Percentiles rank a stretch among this genome's conserved stretches.
Evolutionary conservation across 352 stramenopile species (phyloP).

Genomic region (Phytophthora sansomeana): DNA sequence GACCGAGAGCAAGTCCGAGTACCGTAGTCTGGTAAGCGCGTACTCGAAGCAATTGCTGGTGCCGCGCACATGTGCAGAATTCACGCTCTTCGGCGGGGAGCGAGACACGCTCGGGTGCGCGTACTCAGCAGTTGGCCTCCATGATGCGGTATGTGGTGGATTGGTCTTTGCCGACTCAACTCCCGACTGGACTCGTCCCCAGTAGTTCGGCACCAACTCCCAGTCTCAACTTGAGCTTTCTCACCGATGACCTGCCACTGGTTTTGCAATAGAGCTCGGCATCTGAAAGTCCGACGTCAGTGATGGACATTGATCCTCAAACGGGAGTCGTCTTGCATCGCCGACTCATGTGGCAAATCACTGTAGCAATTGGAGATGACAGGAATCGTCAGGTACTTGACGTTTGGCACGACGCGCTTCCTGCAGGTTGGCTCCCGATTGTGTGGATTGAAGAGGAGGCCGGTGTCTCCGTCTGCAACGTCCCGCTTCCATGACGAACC

Average conservation of each 20-base stretch:
- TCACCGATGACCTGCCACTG: conserved; percentile 54
- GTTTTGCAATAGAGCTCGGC: conserved; percentile 34
- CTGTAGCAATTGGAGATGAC: conserved; percentile 18
- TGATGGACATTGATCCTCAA: conserved; percentile 58
- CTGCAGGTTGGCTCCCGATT: conserved; percentile 48
- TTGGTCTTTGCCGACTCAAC: conserved; percentile 46
- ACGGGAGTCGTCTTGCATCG: conserved; percentile 61
- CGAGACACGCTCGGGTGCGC: conserved; percentile 43
- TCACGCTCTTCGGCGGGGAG: conserved; percentile 30
- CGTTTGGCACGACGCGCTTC: conserved; percentile 48
- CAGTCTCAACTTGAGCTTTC: conserved; percentile 57
- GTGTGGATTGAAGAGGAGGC: conserved; percentile 58
- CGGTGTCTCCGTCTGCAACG: conserved; percentile 40
- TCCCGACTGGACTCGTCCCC: conserved; percentile 44
- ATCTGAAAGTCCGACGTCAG: conserved; percentile 9
- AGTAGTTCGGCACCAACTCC: not conserved
- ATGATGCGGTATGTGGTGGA: conserved; percentile 59
- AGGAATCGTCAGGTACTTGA: conserved; percentile 25
- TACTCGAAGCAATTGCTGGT: conserved; percentile 42
- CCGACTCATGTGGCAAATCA: conserved; percentile 63
- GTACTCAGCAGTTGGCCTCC: conserved; percentile 36
- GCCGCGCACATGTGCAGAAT: conserved; percentile 25
- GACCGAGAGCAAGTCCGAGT: conserved; percentile 24
- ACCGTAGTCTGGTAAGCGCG: conserved; percentile 27
- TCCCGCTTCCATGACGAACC: conserved; percentile 13